Conservation (phyloP, 1,139 yeast genomes). For the Suhomyces coccinellae region DNA sequence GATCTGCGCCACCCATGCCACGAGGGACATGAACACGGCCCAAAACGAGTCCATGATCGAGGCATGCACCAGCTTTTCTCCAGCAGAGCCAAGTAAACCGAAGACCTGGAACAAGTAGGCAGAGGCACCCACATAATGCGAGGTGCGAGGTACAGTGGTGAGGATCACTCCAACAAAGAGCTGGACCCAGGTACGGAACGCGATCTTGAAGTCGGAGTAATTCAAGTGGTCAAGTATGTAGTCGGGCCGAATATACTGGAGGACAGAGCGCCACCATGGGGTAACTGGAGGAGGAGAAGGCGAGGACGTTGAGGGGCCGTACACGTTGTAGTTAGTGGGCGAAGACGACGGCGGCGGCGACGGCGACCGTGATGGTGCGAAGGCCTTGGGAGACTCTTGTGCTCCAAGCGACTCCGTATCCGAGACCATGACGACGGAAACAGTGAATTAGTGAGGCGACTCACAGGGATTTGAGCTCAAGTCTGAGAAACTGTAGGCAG, state of each 20-base stretch:
- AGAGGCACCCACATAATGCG: slow-evolving; percentile 34
- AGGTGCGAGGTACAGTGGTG: slow-evolving; percentile 26
- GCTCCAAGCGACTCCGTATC: no score
- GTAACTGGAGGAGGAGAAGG: background rate
- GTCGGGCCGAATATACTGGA: slow-evolving; percentile 21
- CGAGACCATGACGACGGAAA: no score
- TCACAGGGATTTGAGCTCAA: no score
- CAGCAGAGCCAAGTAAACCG: slow-evolving; percentile 30
- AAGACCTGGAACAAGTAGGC: slow-evolving; percentile 31
- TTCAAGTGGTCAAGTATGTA: slow-evolving; percentile 31
- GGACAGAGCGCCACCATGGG: slow-evolving; percentile 18
- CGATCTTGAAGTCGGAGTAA: slow-evolving; percentile 27
- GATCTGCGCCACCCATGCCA: slow-evolving; percentile 29
- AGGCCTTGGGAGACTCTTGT: no score
- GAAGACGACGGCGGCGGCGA: background rate
- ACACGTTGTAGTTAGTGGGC: slow-evolving; percentile 4
- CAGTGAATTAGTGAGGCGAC: no score
- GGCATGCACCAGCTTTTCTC: slow-evolving; percentile 28
- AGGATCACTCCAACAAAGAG: slow-evolving; percentile 30
- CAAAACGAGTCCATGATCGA: slow-evolving; percentile 20
- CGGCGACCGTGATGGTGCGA: no score
- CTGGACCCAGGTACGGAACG: slow-evolving; percentile 30
- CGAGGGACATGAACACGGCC: slow-evolving; percentile 19
- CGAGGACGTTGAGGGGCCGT: background rate
- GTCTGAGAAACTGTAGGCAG: no score